Evolutionary conservation across 208 protist genomes (phyloP).

Genomic region (Tritrichomonas musculus): DNA sequence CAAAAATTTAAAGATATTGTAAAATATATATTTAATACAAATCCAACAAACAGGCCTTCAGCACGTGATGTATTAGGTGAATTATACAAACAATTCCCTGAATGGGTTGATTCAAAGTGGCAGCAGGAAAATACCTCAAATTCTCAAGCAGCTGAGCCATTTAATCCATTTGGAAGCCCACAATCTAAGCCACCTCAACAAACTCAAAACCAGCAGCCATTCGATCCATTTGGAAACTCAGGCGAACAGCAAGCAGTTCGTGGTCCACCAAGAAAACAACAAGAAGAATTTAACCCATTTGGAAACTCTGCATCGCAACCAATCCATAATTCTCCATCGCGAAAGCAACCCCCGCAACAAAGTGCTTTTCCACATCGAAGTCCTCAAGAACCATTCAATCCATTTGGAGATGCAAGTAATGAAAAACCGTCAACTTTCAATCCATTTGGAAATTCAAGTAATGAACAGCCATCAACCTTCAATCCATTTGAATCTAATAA

Average conservation of each 20-base stretch:
- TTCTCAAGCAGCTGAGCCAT: neutral
- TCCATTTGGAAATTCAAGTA: neutral
- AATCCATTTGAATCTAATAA: neutral
- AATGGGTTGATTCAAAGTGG: neutral
- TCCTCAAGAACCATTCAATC: neutral
- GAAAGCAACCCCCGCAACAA: no score
- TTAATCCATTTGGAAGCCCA: neutral
- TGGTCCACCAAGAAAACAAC: no score
- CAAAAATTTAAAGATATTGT: neutral
- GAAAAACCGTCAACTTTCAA: neutral
- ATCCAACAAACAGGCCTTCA: neutral
- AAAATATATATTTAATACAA: neutral
- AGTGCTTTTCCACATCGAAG: no score
- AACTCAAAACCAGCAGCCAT: neutral
- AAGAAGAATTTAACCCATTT: no score
- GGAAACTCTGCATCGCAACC: no score
- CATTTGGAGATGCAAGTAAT: neutral
- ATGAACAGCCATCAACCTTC: neutral
- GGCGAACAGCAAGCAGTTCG: no score
- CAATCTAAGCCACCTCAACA: neutral
- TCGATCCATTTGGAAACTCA: slow-evolving; percentile 10
- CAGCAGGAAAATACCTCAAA: neutral
- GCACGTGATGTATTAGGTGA: neutral
- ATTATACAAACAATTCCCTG: neutral
- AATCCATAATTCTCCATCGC: no score